Evolutionary conservation across 352 stramenopile genomes (phyloP).

Genomic region (Phytophthora sp.): DNA sequence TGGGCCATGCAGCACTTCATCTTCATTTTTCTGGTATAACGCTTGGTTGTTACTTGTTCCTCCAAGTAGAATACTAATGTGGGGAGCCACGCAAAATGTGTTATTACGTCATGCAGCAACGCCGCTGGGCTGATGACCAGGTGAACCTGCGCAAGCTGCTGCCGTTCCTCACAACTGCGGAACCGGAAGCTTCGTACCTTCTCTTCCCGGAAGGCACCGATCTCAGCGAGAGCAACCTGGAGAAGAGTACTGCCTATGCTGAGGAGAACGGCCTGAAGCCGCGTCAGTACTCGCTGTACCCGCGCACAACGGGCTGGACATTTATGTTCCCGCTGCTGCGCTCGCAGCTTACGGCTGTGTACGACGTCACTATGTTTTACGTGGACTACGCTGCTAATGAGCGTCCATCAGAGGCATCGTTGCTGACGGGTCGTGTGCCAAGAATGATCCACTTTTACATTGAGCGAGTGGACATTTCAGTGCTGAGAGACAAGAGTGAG

Average conservation of each 20-base stretch:
- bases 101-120: conserved; percentile 38
- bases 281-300: conserved; percentile 77
- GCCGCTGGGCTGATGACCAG: conserved; percentile 69
- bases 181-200: conserved; percentile 71
- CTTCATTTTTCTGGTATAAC: conserved; percentile 77
- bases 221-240: conserved; percentile 66
- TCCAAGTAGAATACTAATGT: too few relatives aligned
- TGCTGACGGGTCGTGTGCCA: conserved; percentile 66
- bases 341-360: conserved; percentile 66
- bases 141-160: conserved; percentile 56
- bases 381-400: conserved; percentile 68
- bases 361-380: conserved; percentile 87
- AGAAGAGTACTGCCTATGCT: conserved; percentile 68
- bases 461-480: conserved; percentile 56
- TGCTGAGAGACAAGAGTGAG: conserved; percentile 42
- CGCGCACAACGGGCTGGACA: conserved; percentile 75
- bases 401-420: conserved; percentile 67
- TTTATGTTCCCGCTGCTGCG: conserved; percentile 76
- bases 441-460: conserved; percentile 77
- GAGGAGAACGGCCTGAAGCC: conserved; percentile 47
- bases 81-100: too few relatives aligned
- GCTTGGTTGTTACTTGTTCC: not conserved
- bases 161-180: conserved; percentile 52
- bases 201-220: conserved; percentile 87
- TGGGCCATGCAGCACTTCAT: conserved; percentile 90